Base-by-base conservation (phyloP, 2,329 filamentous ascomycete species). In the Pseudogymnoascus sp. region DNA sequence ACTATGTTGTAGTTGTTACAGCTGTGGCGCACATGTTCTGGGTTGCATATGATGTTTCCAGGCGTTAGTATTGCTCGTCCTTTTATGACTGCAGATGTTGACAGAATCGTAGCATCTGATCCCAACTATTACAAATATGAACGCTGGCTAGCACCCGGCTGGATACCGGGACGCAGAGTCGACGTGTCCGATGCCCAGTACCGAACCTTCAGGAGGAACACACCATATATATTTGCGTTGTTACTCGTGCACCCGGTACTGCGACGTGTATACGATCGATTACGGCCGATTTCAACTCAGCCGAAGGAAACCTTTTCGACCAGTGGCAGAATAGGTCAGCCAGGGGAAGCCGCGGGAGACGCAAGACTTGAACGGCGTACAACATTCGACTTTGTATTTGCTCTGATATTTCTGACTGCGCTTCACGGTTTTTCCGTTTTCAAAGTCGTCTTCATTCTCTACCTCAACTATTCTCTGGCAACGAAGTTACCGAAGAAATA, bases 161-260 rank as follows among this genome's bases (percentile, higher is more conserved):
- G 94, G 94, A 89, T 99, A 62, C 89, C 88, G 6, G 93, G 93
- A 27, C 88, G 93, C 63, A 90, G 90, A 81, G 90, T 97, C 65
- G 94, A 99, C 76, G 86, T 92, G 65, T 94, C 92, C 39, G 94
- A 99, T 76, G 75, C 82, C 33, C 94, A 99, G 74, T 99, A 97
- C 75, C 79, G 82, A 63, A 86, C 84, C 37, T 97, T 99, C 72
- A 87, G 95, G 67, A 79, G 82, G 65, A 97, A 97, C 71, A 81
- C 97, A 37, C 92, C 91, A 1, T 90, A 89, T 72, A 86, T 97
- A 74, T 79, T 84, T 7, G 67, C 86, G 8, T 82, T 97, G 5
- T 77, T 97, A 12, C 67, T 89, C 27, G 74, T 92, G 45, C 94
- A 99, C 73, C 93, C 92, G 1, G 72, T 96, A 3, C 76, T 93